These are phyloP conservation scores for Dothidotthia symphoricarpi DNA, from an alignment of 2,329 filamentous ascomycete genomes.

Conservation along the genomic window DNA sequence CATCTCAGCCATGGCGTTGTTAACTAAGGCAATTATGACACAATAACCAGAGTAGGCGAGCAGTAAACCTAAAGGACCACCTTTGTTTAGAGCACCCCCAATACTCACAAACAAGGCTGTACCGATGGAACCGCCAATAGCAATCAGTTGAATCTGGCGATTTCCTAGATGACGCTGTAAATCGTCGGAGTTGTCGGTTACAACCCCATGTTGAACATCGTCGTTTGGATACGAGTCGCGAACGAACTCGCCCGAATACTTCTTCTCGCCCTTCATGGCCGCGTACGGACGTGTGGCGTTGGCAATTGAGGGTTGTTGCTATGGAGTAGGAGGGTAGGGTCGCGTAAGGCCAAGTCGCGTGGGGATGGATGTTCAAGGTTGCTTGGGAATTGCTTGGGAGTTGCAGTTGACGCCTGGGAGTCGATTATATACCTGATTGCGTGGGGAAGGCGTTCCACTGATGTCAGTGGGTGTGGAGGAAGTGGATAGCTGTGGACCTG, in stretches of 20 bases:
- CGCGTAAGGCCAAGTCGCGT: constrained; percentile 14
- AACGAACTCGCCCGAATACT: constrained; percentile 34
- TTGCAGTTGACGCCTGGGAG: constrained; percentile 5
- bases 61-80: constrained; percentile 55
- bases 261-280: constrained; percentile 34
- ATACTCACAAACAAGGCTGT: constrained; percentile 61
- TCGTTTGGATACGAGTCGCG: constrained; percentile 23
- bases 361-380: constrained; percentile 8
- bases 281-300: constrained; percentile 20
- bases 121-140: constrained; percentile 44
- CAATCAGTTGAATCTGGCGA: constrained; percentile 44
- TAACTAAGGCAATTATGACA: constrained; percentile 58
- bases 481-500: constrained; percentile 11
- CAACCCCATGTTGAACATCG: constrained; percentile 29
- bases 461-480: constrained; percentile 19
- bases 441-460: constrained; percentile 23
- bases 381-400: constrained; percentile 17
- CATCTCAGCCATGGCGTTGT: constrained; percentile 67
- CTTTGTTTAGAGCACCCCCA: constrained; percentile 54
- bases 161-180: constrained; percentile 43
- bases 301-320: constrained; percentile 19
- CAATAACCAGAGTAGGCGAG: constrained; percentile 60
- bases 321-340: constrained; percentile 2
- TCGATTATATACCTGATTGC: constrained; percentile 11
- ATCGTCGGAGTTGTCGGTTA: constrained; percentile 38